Evolutionary conservation across 805 yeast species (phyloP).

Genomic region (Cyberlindnera subsufficiens): DNA sequence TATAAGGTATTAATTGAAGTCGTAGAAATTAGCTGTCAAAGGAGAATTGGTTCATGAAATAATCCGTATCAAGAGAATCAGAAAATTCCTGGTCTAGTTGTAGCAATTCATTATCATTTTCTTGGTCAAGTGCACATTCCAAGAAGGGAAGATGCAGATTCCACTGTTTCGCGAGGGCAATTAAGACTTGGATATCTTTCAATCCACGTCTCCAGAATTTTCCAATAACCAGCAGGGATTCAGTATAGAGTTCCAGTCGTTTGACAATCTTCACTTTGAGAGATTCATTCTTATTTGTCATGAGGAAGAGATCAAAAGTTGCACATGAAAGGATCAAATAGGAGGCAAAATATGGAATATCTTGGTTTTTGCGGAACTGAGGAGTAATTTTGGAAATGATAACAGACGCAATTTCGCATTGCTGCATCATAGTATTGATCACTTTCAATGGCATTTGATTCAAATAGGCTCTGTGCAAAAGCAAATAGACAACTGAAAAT

Average conservation of each 20-base stretch:
- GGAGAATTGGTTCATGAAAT: too few species aligned
- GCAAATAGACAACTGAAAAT: constrained; percentile 21
- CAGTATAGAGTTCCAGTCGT: constrained; percentile 19
- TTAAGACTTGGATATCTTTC: constrained; percentile 24
- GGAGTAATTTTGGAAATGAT: constrained; percentile 13
- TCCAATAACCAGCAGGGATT: constrained; percentile 22
- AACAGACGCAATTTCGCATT: constrained; percentile 21
- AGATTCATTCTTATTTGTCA: constrained; percentile 21
- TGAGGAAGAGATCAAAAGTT: constrained; percentile 27
- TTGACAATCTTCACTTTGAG: constrained; percentile 14
- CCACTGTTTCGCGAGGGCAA: constrained; percentile 25
- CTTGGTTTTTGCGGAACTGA: constrained; percentile 1
- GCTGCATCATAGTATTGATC: constrained; percentile 19
- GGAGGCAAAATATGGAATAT: constrained; percentile 27
- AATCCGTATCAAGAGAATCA: too few species aligned
- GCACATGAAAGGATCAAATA: constrained; percentile 28
- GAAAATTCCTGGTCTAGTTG: too few species aligned
- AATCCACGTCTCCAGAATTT: constrained; percentile 26
- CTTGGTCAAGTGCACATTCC: not conserved
- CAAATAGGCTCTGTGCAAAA: constrained; percentile 27
- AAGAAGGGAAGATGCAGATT: constrained; percentile 4
- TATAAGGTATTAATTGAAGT: too few species aligned
- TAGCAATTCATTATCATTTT: too few species aligned
- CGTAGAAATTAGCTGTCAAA: too few species aligned
- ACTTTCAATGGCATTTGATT: constrained; percentile 25